Conservation (phyloP, 331 rosid species). For the Quercus phellos region DNA sequence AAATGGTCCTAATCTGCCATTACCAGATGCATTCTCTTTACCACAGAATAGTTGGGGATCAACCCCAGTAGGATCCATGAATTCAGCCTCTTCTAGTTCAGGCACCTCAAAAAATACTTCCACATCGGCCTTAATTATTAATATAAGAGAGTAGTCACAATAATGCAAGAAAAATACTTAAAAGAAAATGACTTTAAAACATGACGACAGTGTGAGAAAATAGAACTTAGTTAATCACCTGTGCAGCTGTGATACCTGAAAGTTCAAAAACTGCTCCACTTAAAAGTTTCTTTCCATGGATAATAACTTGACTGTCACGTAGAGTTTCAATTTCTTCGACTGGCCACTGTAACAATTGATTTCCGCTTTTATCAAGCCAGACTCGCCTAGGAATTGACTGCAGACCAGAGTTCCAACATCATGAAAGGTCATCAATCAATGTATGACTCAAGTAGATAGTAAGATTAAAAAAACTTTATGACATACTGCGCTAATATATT, state of each 20-base stretch:
- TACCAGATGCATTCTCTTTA: conserved; percentile 10
- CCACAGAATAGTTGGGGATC: conserved; percentile 34
- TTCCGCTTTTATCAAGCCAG: conserved; percentile 27
- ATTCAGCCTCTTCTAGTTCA: conserved; percentile 16
- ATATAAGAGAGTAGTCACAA: neutral
- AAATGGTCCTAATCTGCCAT: conserved; percentile 30
- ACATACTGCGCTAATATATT: too few species aligned
- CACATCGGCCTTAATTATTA: conserved; percentile 31
- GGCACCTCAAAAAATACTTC: conserved; percentile 26
- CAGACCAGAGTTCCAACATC: neutral
- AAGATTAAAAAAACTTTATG: neutral
- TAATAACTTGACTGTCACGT: conserved; percentile 17
- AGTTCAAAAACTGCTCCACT: conserved; percentile 20
- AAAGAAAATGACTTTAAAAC: neutral
- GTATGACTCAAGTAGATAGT: too few species aligned
- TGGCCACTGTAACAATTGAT: conserved; percentile 42
- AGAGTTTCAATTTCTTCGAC: conserved; percentile 34
- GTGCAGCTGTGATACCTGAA: conserved; percentile 31
- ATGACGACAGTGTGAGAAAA: too few species aligned
- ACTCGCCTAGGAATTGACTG: conserved; percentile 39
- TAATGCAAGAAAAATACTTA: too few species aligned
- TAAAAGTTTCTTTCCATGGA: conserved; percentile 11
- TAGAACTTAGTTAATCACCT: conserved; percentile 10
- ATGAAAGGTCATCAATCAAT: too few species aligned
- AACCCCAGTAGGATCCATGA: conserved; percentile 16